phyloP scores from a whole-genome alignment of 2,329 filamentous ascomycete species.

The Colletotrichum zoysiae region DNA sequence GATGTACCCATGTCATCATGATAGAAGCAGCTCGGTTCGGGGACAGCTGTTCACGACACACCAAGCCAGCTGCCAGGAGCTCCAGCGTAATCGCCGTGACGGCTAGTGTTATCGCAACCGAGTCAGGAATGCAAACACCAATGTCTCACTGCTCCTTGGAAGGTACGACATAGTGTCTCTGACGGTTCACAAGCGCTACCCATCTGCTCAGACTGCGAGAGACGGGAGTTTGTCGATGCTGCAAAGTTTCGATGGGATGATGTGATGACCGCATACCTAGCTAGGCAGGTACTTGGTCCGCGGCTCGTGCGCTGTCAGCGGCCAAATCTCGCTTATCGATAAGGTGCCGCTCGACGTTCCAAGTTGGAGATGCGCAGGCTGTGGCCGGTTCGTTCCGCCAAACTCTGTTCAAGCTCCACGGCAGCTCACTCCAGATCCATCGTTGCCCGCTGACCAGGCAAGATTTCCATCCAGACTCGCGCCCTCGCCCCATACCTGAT shows the following conservation, averaged over 20 bases:
- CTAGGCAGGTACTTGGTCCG: too few relatives aligned
- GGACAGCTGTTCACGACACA: background rate
- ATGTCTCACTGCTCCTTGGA: background rate
- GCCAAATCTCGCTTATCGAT: conserved; percentile 23
- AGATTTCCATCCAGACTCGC: background rate
- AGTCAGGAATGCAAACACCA: background rate
- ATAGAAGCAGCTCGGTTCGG: background rate
- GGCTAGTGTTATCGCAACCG: too few relatives aligned
- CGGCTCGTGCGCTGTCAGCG: conserved; percentile 8
- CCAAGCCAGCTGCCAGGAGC: background rate
- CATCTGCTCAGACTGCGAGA: background rate
- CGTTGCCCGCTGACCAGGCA: background rate
- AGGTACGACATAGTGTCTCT: background rate
- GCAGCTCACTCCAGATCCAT: conserved; percentile 9
- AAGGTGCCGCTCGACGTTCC: conserved; percentile 22
- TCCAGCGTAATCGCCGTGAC: background rate
- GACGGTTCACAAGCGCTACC: background rate
- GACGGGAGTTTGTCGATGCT: background rate
- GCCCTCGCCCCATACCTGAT: background rate
- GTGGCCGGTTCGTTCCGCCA: conserved; percentile 30
- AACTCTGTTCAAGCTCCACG: conserved; percentile 29
- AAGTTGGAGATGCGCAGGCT: background rate
- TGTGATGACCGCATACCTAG: background rate
- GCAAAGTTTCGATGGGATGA: background rate
- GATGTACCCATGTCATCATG: conserved; percentile 26